Percentiles rank a stretch among this genome's conserved stretches.
These are phyloP conservation scores for Brassica carinata DNA, from an alignment of 345 rosid species.

Conservation along the genomic window DNA sequence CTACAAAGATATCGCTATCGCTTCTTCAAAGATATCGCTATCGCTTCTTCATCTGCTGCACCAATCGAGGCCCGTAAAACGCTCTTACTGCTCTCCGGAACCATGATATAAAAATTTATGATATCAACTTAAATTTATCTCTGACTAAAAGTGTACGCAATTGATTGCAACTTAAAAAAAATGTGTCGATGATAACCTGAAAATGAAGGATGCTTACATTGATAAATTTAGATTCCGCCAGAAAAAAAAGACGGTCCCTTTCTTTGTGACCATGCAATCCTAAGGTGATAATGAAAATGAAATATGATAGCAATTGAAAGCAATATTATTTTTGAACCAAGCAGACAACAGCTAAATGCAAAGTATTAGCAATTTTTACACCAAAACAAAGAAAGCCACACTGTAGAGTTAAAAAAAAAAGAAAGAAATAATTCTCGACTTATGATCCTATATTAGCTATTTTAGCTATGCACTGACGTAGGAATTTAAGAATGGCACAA, in stretches of 20 bases:
- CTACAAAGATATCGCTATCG: no score
- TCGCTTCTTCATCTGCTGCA: no score
- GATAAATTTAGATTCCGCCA: no score
- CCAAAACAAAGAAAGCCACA: constrained; percentile 37
- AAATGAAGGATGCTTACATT: constrained; percentile 62
- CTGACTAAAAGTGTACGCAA: no score
- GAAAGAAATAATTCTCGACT: not conserved
- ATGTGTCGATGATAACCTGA: constrained; percentile 46
- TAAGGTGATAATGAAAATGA: not conserved
- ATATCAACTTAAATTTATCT: not conserved
- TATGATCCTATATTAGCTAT: not conserved
- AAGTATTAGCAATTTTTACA: constrained; percentile 56
- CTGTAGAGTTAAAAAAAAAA: not conserved
- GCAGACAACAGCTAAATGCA: not conserved
- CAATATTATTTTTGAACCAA: not conserved
- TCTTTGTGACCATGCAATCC: constrained; percentile 47
- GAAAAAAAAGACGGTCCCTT: constrained; percentile 46
- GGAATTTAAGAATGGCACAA: not conserved
- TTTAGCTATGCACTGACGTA: not conserved
- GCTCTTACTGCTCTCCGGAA: not conserved
- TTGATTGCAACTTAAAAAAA: no score
- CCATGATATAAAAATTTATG: not conserved
- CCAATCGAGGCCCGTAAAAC: not conserved
- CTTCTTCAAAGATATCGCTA: no score
- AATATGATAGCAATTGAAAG: not conserved